A percentile compares a stretch with the other conserved stretches of the same genome.
These are phyloP conservation scores for Zygosaccharomyces bailii DNA, from an alignment of 805 yeast genomes.

Conservation along the genomic window DNA sequence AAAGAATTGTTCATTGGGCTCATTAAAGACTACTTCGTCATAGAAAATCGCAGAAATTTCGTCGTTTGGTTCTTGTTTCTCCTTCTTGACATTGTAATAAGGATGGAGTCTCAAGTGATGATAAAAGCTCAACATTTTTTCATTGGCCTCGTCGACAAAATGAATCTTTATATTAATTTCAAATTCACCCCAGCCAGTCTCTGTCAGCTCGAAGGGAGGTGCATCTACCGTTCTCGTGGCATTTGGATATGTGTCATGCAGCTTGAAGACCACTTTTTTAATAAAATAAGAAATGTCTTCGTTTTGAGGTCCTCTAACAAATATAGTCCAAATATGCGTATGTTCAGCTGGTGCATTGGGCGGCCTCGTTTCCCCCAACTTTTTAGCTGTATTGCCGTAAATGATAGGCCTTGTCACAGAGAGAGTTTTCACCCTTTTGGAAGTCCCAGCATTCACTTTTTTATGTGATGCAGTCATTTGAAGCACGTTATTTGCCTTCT, in stretches of 20 bases:
- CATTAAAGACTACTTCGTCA: slow-evolving; percentile 92
- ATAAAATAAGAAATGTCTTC: slow-evolving; percentile 77
- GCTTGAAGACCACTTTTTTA: slow-evolving; percentile 87
- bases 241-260: slow-evolving; percentile 90
- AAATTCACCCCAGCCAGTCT: slow-evolving; percentile 99
- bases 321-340: slow-evolving; percentile 94
- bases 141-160: slow-evolving; percentile 82
- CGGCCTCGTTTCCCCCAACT: slow-evolving; percentile 54
- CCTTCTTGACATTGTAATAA: slow-evolving; percentile 41
- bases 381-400: slow-evolving; percentile 78
- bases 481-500: background rate
- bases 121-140: slow-evolving; percentile 78
- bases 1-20: slow-evolving; percentile 89
- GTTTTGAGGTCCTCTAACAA: slow-evolving; percentile 74
- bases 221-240: slow-evolving; percentile 80
- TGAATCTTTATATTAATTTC: slow-evolving; percentile 85
- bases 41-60: slow-evolving; percentile 61
- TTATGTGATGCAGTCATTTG: background rate
- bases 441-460: slow-evolving; percentile 26
- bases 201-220: slow-evolving; percentile 94
- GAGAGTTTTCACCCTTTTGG: slow-evolving; percentile 45
- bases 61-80: slow-evolving; percentile 30
- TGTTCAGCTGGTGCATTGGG: slow-evolving; percentile 77
- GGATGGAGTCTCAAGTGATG: slow-evolving; percentile 94
- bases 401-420: slow-evolving; percentile 74